A percentile compares a stretch with the other conserved stretches of the same genome.
phyloP scores from a whole-genome alignment of 495 filamentous ascomycete genomes.

The Hypoxylon intermedium region DNA sequence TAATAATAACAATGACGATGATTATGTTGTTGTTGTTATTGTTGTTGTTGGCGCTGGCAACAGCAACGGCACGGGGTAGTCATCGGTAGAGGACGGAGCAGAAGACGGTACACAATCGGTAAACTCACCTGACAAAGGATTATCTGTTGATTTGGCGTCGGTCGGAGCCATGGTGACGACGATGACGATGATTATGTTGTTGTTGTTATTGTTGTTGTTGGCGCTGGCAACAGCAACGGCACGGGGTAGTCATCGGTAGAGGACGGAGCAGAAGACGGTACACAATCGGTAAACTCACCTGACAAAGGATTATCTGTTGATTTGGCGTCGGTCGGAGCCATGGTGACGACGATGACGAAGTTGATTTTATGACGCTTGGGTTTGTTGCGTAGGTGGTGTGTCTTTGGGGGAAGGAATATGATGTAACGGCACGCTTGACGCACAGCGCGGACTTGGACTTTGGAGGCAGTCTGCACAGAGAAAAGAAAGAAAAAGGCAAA shows the following conservation, averaged over 20 bases:
- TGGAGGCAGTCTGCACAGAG: conserved; percentile 43
- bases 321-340: conserved; percentile 44
- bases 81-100: conserved; percentile 25
- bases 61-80: conserved; percentile 16
- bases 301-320: conserved; percentile 44
- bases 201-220: neutral
- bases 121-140: conserved; percentile 43
- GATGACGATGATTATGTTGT: neutral
- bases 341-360: conserved; percentile 41
- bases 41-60: neutral
- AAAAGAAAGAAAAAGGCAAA: conserved; percentile 37
- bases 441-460: conserved; percentile 40
- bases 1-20: neutral
- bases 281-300: conserved; percentile 37
- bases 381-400: conserved; percentile 24
- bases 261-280: conserved; percentile 21
- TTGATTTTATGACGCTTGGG: conserved; percentile 34
- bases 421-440: conserved; percentile 46
- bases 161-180: conserved; percentile 31
- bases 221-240: conserved; percentile 13
- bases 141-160: conserved; percentile 44
- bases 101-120: conserved; percentile 17
- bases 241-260: conserved; percentile 17
- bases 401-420: conserved; percentile 42
- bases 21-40: neutral